Percentiles rank a stretch among this genome's conserved stretches.
Conservation (phyloP, 768 basidiomycete genomes). For the Nidularia sp. region DNA sequence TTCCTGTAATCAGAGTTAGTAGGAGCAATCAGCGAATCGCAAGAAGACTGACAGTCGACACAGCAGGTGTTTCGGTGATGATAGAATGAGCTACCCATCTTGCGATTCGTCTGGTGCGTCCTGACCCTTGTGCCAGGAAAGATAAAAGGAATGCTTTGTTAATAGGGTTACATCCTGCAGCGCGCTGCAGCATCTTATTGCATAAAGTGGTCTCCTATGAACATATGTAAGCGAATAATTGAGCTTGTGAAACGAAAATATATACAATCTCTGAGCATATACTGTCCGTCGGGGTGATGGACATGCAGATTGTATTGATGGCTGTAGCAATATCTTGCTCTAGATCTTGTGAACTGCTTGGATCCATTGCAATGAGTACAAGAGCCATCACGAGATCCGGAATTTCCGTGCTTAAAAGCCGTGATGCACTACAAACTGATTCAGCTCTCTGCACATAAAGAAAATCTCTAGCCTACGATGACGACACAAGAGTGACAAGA, state of each 20-base stretch:
- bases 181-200: conserved; percentile 36
- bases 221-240: neutral
- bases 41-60: neutral
- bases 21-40: neutral
- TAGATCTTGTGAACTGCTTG: conserved; percentile 37
- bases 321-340: conserved; percentile 40
- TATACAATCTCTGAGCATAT: conserved; percentile 22
- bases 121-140: conserved; percentile 47
- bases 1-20: conserved; percentile 23
- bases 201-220: conserved; percentile 45
- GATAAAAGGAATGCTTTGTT: conserved; percentile 50
- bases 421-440: conserved; percentile 22
- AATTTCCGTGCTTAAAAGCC: conserved; percentile 31
- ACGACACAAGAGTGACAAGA: conserved; percentile 36
- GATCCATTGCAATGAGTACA: conserved; percentile 55
- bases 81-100: conserved; percentile 52
- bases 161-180: conserved; percentile 33
- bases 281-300: conserved; percentile 24
- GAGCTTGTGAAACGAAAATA: neutral
- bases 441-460: neutral
- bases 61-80: conserved; percentile 23
- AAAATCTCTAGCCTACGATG: conserved; percentile 33
- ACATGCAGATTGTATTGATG: conserved; percentile 42
- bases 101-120: conserved; percentile 49
- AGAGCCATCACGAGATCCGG: conserved; percentile 47